Evolutionary conservation across 495 filamentous ascomycete genomes (phyloP).

Genomic region (Penicillium fimorum): DNA sequence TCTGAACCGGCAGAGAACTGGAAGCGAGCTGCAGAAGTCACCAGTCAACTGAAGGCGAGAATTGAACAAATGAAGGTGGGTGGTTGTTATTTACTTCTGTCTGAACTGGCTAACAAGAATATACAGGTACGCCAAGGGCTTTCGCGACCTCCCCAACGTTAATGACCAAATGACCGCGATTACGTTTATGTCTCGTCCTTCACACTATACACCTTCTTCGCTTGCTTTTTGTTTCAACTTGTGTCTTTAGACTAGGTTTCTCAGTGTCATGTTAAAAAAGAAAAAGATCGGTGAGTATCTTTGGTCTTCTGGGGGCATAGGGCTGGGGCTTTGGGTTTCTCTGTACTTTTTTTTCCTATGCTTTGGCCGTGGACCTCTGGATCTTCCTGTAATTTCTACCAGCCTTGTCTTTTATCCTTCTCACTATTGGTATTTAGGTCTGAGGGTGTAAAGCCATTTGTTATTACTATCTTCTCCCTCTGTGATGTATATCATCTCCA

Average conservation of each 20-base stretch:
- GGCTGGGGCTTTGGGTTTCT: constrained; percentile 16
- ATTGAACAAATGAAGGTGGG: constrained; percentile 87
- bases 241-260: constrained; percentile 22
- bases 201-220: constrained; percentile 12
- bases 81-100: constrained; percentile 6
- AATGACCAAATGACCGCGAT: constrained; percentile 35
- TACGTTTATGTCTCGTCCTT: constrained; percentile 22
- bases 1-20: constrained; percentile 81
- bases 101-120: not conserved
- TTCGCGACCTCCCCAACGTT: constrained; percentile 42
- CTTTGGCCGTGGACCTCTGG: constrained; percentile 13
- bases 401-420: constrained; percentile 1
- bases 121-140: constrained; percentile 45
- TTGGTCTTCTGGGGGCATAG: constrained; percentile 21
- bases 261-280: constrained; percentile 12
- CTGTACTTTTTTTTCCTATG: constrained; percentile 16
- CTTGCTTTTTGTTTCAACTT: constrained; percentile 14
- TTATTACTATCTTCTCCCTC: not conserved
- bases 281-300: constrained; percentile 16
- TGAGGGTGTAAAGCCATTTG: not conserved
- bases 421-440: no score
- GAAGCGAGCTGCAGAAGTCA: constrained; percentile 98
- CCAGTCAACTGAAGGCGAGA: constrained; percentile 90
- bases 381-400: constrained; percentile 23
- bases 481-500: not conserved